Conservation (phyloP, 768 basidiomycete species). For the Kockovaella imperatae region DNA sequence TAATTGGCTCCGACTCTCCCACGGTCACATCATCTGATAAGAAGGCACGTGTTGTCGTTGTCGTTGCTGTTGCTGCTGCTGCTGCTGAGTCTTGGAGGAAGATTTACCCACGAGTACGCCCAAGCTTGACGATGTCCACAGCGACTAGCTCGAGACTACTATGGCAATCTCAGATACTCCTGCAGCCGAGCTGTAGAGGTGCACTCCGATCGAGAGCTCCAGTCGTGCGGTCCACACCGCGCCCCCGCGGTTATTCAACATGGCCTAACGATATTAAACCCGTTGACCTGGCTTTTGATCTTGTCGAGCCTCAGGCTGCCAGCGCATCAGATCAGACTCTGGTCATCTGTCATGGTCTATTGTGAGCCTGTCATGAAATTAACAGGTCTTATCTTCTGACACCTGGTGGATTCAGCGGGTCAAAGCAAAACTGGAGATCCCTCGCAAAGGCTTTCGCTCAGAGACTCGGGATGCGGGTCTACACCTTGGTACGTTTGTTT, state of each 20-base stretch:
- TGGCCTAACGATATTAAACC: slow-evolving; percentile 14
- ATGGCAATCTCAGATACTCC: too few species aligned
- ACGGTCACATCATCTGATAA: too few species aligned
- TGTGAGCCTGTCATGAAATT: slow-evolving; percentile 19
- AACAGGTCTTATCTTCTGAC: neutral
- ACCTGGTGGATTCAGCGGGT: slow-evolving; percentile 54
- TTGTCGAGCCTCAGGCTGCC: slow-evolving; percentile 15
- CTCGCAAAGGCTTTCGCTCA: slow-evolving; percentile 67
- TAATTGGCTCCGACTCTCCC: too few species aligned
- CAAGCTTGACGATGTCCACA: neutral
- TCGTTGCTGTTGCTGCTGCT: too few species aligned
- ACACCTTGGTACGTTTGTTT: slow-evolving; percentile 55
- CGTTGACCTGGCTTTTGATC: slow-evolving; percentile 32
- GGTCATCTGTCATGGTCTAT: slow-evolving; percentile 43
- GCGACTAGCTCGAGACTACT: too few species aligned
- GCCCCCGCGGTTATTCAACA: too few species aligned
- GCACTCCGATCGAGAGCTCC: too few species aligned
- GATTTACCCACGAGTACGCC: too few species aligned
- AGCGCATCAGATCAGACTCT: slow-evolving; percentile 26
- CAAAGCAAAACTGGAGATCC: slow-evolving; percentile 81
- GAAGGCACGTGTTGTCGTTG: too few species aligned
- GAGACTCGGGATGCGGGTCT: slow-evolving; percentile 61
- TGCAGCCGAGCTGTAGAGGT: too few species aligned
- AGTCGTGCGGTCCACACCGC: too few species aligned
- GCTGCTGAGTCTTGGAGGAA: too few species aligned